Conservation (phyloP, 306 rosid species). For the Cucurbita maxima region DNA sequence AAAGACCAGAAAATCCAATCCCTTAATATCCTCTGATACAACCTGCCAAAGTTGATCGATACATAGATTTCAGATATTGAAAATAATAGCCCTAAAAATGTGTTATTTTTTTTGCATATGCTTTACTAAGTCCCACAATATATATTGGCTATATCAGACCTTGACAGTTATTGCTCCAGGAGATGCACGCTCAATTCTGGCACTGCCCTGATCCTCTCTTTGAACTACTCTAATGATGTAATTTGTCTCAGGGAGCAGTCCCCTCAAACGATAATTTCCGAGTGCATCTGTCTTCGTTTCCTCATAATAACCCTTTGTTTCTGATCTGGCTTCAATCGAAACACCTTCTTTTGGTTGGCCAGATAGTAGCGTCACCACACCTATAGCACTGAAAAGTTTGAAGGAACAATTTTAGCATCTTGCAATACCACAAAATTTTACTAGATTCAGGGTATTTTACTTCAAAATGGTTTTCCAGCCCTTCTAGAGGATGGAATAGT, state of each 20-base stretch:
- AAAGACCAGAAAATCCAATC: conserved; percentile 78
- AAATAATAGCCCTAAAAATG: neutral
- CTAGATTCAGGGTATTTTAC: neutral
- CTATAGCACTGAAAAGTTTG: conserved; percentile 58
- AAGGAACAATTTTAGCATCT: conserved; percentile 22
- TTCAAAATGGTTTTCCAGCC: neutral
- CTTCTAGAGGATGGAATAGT: neutral
- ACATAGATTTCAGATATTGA: neutral
- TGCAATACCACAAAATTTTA: neutral
- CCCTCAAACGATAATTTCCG: conserved; percentile 83
- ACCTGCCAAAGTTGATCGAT: conserved; percentile 38
- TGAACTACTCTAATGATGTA: conserved; percentile 59
- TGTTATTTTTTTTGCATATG: neutral
- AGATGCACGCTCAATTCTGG: conserved; percentile 79
- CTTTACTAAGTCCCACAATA: neutral
- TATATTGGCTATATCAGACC: conserved; percentile 29
- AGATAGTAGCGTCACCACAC: conserved; percentile 57
- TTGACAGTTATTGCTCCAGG: conserved; percentile 51
- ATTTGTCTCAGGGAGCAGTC: conserved; percentile 76
- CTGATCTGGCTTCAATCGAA: conserved; percentile 83
- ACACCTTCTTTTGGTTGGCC: conserved; percentile 96
- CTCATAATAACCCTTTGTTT: conserved; percentile 80
- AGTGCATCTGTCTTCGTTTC: conserved; percentile 82
- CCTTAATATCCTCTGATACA: conserved; percentile 61
- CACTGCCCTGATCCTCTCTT: conserved; percentile 38